A percentile compares a stretch with the other conserved stretches of the same genome.
Conservation (phyloP, 495 filamentous ascomycete genomes). For the Penicillium longicatenatum region DNA sequence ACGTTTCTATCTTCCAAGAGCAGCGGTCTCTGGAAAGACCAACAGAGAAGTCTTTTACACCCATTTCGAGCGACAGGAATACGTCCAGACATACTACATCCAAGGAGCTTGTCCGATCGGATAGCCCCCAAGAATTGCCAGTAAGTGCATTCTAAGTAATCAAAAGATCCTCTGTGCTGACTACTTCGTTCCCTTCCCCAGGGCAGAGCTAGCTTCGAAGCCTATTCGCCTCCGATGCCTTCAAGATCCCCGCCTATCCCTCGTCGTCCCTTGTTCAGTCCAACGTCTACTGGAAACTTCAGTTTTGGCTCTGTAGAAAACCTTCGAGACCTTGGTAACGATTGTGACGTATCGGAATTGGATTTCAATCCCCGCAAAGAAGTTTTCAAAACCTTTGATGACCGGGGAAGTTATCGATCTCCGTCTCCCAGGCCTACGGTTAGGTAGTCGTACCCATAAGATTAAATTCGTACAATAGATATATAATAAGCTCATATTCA, state of each 20-base stretch:
- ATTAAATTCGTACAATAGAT: neutral
- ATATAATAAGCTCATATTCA: neutral
- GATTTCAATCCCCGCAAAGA: conserved; percentile 1
- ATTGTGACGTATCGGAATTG: neutral
- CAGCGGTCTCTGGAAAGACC: neutral
- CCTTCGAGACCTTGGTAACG: neutral
- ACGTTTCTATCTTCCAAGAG: neutral
- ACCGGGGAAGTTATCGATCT: neutral
- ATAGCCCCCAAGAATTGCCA: neutral
- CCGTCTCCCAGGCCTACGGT: neutral
- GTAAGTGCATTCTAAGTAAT: neutral
- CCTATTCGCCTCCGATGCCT: neutral
- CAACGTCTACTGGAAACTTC: neutral
- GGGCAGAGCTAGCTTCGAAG: neutral
- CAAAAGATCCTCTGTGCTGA: neutral
- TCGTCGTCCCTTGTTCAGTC: neutral
- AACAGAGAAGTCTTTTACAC: neutral
- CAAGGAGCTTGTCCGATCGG: neutral
- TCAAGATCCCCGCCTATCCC: neutral
- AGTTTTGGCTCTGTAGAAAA: neutral
- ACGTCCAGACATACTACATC: neutral
- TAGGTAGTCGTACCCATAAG: neutral
- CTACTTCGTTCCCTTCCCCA: neutral
- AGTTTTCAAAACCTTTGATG: neutral
- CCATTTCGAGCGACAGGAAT: neutral